These are phyloP conservation scores for Talaromyces sp. DNA, from an alignment of 2,329 filamentous ascomycete genomes.

Conservation along the genomic window DNA sequence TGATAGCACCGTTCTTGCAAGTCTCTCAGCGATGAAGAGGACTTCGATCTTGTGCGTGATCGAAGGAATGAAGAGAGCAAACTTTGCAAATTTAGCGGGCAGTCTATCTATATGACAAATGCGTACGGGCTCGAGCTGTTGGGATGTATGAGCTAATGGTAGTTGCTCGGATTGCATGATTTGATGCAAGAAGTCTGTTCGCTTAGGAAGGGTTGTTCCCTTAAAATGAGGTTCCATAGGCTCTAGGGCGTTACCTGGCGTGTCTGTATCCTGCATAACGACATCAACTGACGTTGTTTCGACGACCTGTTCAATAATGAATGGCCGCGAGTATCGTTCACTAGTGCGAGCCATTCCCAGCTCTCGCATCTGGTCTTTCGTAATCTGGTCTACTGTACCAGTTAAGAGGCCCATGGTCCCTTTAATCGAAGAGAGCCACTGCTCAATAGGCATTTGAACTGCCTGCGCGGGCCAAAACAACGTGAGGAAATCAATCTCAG, in stretches of 20 bases:
- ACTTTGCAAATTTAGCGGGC: conserved; percentile 42
- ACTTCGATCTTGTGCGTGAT: conserved; percentile 66
- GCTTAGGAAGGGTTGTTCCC: conserved; percentile 27
- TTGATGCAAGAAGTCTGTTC: conserved; percentile 30
- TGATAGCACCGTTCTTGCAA: conserved; percentile 53
- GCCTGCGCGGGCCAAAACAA: conserved; percentile 20
- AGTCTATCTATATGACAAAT: conserved; percentile 37
- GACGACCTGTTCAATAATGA: conserved; percentile 17
- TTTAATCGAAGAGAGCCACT: conserved; percentile 20
- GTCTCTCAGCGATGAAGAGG: conserved; percentile 55
- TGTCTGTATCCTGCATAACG: conserved; percentile 4
- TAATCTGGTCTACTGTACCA: neutral
- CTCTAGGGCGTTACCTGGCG: neutral
- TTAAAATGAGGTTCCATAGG: conserved; percentile 20
- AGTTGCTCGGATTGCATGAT: conserved; percentile 17
- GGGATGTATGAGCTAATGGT: conserved; percentile 19
- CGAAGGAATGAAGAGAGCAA: conserved; percentile 63
- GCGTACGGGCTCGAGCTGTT: conserved; percentile 16
- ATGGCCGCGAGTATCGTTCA: conserved; percentile 18
- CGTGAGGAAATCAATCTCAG: conserved; percentile 19
- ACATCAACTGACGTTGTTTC: conserved; percentile 15
- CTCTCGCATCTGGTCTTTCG: conserved; percentile 1
- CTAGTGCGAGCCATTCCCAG: conserved; percentile 19
- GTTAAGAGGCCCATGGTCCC: conserved; percentile 11
- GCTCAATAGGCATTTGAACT: conserved; percentile 5